Base-by-base conservation (phyloP, 2,329 filamentous ascomycete species). In the Tolypocladium album region DNA sequence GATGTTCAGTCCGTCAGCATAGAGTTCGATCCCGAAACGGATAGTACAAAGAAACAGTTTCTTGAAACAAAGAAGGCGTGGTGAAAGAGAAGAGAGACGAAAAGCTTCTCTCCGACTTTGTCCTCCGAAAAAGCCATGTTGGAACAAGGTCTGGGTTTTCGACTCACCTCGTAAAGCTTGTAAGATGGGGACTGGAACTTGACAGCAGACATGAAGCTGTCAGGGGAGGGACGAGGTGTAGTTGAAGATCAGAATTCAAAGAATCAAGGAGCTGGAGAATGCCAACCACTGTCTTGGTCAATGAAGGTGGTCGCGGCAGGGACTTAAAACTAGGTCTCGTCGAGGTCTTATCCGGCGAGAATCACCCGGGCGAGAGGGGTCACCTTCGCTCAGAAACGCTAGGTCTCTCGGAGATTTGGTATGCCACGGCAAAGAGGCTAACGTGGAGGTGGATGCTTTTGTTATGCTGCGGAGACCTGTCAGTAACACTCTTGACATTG, bases 141-240 rank as follows among this genome's bases (percentile, higher is more conserved):
- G 68, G 66, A 71, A 68, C 69, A 71, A 62, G 62, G 68, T 74
- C 67, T 69, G 61, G 64, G 66, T 65, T 68, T 53, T 65, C 63
- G 72, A 81, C 82, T 82, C 71, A 84, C 81, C 76, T 84, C 80
- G 71, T 80, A 83, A 72, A 82, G 76, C 75, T 82, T 83, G 73
- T 83, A 83, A 65, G 78, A 71, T 68, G 78, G 74, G 69, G 78
- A 79, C 67, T 79, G 78, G 70, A 82, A 81, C 76, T 82, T 83
- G 70, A 75, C 72, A 71, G 77, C 70, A 79, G 82, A 84, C 82
- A 84, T 84, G 72, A 82, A 81, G 74, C 76, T 75, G 74, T 74
- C 68, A 69, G 68, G 63, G 67, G 70, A 65, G 68, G 67, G 67
- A 69, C 62, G 65, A 63, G 64, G 67, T 55, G 63, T 43, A 60